Conservation (phyloP, 495 filamentous ascomycete genomes). For the Penicillium fimorum region DNA sequence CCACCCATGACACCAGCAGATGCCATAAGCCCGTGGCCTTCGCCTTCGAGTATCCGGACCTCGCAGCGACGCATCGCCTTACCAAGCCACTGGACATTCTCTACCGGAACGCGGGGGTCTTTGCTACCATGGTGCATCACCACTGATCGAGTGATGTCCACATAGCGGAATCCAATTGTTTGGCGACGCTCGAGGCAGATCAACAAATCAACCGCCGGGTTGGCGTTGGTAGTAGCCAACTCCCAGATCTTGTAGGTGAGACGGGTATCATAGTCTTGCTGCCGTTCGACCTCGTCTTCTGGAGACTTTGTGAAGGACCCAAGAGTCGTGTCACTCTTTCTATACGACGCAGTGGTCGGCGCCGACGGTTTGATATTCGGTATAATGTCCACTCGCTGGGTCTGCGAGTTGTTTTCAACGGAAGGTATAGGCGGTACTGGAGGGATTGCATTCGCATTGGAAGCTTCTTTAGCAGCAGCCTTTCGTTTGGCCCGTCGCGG, state of each 20-base stretch:
- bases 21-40: constrained; percentile 96
- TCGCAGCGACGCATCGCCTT: constrained; percentile 92
- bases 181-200: constrained; percentile 90
- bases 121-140: constrained; percentile 92
- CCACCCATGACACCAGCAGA: constrained; percentile 89
- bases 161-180: constrained; percentile 93
- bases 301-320: constrained; percentile 27
- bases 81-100: constrained; percentile 92
- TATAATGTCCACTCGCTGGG: constrained; percentile 42
- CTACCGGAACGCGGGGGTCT: constrained; percentile 89
- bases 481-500: constrained; percentile 64
- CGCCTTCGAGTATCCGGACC: constrained; percentile 84
- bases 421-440: constrained; percentile 36
- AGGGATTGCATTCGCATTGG: constrained; percentile 21
- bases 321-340: constrained; percentile 25
- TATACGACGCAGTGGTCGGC: constrained; percentile 18
- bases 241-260: constrained; percentile 94
- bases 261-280: constrained; percentile 76
- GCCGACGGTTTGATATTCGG: constrained; percentile 18
- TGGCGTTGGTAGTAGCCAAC: constrained; percentile 85
- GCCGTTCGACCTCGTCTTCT: constrained; percentile 60
- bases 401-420: constrained; percentile 30
- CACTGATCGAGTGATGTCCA: constrained; percentile 86
- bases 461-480: constrained; percentile 44
- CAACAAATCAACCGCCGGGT: constrained; percentile 89